These are phyloP conservation scores for Silene coronaria DNA, from an alignment of 179 eudicot species.

Conservation along the genomic window DNA sequence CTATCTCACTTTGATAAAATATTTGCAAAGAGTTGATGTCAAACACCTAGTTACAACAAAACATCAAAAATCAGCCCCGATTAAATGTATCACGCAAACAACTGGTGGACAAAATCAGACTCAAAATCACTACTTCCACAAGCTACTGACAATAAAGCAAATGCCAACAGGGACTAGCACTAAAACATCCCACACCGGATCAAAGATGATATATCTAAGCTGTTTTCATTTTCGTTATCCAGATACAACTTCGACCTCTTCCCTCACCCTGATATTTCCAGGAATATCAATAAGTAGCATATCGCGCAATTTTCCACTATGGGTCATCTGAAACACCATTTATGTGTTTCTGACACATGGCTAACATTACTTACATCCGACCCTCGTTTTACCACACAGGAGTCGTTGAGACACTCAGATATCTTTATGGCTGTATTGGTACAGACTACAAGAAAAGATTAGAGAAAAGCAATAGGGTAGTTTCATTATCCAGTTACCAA, in stretches of 20 bases:
- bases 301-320: no score
- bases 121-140: neutral
- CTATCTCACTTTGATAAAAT: conserved; percentile 89
- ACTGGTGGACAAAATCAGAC: neutral
- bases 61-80: neutral
- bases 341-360: no score
- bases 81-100: neutral
- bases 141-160: neutral
- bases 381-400: no score
- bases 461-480: no score
- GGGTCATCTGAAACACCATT: no score
- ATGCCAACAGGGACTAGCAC: neutral
- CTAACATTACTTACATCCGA: no score
- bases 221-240: neutral
- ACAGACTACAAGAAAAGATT: no score
- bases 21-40: conserved; percentile 78
- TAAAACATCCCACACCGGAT: neutral
- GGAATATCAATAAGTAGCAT: neutral
- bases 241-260: neutral
- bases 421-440: no score
- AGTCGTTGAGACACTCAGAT: no score
- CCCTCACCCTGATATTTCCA: neutral
- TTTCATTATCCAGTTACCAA: no score
- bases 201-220: neutral
- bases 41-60: conserved; percentile 57